Evolutionary conservation across 2,329 filamentous ascomycete genomes (phyloP).

Genomic region (Shiraia bambusicola): DNA sequence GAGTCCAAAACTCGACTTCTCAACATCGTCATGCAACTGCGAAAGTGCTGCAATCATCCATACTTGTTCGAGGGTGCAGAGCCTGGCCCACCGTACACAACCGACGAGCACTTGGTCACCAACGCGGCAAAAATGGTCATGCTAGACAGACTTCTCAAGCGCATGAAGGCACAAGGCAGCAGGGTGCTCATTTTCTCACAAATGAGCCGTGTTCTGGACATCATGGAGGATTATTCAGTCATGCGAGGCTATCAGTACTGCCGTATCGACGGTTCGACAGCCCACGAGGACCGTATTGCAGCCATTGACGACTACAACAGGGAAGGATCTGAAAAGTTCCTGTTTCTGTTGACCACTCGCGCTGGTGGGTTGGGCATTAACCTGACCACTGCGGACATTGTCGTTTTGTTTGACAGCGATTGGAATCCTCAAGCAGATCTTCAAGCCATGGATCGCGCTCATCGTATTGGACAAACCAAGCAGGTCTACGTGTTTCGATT

Average conservation of each 20-base stretch:
- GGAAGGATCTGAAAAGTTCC: constrained; percentile 80
- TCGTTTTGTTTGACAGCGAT: constrained; percentile 94
- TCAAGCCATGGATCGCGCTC: constrained; percentile 97
- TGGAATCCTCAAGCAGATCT: constrained; percentile 99
- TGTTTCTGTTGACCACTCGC: constrained; percentile 92
- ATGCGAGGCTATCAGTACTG: constrained; percentile 95
- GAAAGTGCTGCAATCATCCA: constrained; percentile 98
- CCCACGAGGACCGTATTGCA: constrained; percentile 94
- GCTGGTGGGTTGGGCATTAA: constrained; percentile 97
- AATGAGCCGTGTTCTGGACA: constrained; percentile 96
- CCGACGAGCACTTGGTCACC: constrained; percentile 89
- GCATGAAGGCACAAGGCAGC: constrained; percentile 83
- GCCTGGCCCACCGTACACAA: constrained; percentile 95
- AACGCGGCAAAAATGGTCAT: constrained; percentile 98
- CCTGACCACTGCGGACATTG: constrained; percentile 90
- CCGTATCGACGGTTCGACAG: constrained; percentile 93
- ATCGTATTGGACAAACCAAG: constrained; percentile 98
- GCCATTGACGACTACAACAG: constrained; percentile 99
- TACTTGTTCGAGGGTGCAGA: constrained; percentile 98
- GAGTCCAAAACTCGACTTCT: constrained; percentile 96
- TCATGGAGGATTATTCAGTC: constrained; percentile 96
- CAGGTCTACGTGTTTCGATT: constrained; percentile 96
- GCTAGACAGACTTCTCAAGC: constrained; percentile 83
- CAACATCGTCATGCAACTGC: constrained; percentile 99
- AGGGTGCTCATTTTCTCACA: constrained; percentile 98